Evolutionary conservation across 2,329 filamentous ascomycete genomes (phyloP), one percentile per base, ranked within the genome.

Genomic region (Epicoccum sorghinum): DNA sequence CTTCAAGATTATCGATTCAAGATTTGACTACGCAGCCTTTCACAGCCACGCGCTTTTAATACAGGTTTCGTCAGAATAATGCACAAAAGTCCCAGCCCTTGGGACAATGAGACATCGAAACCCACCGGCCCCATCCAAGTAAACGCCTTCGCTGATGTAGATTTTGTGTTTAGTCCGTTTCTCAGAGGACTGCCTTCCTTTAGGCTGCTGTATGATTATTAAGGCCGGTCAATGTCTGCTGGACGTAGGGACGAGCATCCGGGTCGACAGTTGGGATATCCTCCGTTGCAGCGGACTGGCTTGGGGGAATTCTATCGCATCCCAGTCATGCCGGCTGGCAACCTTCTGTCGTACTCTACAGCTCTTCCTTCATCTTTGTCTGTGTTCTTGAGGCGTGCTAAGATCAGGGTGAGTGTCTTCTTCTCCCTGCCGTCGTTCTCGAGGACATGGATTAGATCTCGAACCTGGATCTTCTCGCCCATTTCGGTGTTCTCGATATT

Each of bases 401-500:
- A 39, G 18, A 72, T 66, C 24, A 65, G 32, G 7, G 62, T 62
- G 27, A 75, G 62, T 23, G 86, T 83, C 68, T 79, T 83, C 61
- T 78, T 78, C 71, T 91, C 88, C 61, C 81, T 82, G 1, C 90
- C 89, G 70, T 96, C 91, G 45, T 86, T 81, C 73, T 96, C 93
- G 41, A 97, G 80, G 55, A 90, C 89, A 18, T 85, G 81, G 13
- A 96, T 80, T 79, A 92, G 87, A 73, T 97, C 93, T 49, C 93
- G 84, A 47, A 96, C 79, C 77, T 97, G 92, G 42, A 97, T 90
- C 24, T 88, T 87, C 62, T 82, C 84, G 29, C 91, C 91, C 69
- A 88, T 89, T 22, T 88, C 86, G 47, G 85, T 86, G 65, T 91
- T 88, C 73, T 97, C 92, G 55, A 90, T 84, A 83, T 88, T 90